Evolutionary conservation across 2,329 filamentous ascomycete species (phyloP), one percentile per base, ranked within the genome.

Genomic region (Thermothelomyces thermophilus): DNA sequence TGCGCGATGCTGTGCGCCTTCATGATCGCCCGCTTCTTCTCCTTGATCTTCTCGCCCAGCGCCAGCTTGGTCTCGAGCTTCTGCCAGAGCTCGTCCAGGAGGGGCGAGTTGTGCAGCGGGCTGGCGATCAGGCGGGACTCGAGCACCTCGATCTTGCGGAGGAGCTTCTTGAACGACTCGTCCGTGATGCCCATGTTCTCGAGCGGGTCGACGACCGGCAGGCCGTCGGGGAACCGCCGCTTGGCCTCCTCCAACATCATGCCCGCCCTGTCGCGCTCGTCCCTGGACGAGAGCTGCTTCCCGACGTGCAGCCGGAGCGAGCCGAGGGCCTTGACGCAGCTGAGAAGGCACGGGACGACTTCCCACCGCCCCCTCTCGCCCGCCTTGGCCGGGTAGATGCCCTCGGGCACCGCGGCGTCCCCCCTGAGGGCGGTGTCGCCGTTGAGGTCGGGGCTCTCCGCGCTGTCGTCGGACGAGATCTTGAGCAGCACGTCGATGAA

Each of bases 161-260:
- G 78, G 3, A 96, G 79, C 65, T 90, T 89, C 74, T 94, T 96
- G 73, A 98, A 97, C 0, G 82, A 83, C 1, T 95, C 90, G 62
- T 97, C 93, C 3, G 77, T 84, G 62, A 98, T 97, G 24, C 82
- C 80, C 93, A 98, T 97, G 63, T 96, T 90, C 67, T 97, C 90
- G 34, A 98, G 84, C 0, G 93, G 93, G 62, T 98, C 93, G 16
- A 98, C 72, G 6, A 90, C 76, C 3, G 93, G 86, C 50, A 98
- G 73, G 3, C 93, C 93, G 63, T 98, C 93, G 0, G 90, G 90
- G 71, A 98, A 97, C 22, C 93, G 84, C 58, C 82, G 82, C 68
- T 87, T 80, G 14, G 95, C 84, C 67, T 97, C 91, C 36, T 81
- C 77, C 24, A 97, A 69, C 1, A 75, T 78, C 57, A 86, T 86